A percentile compares a stretch with the other conserved stretches of the same genome.
Conservation (phyloP, 805 yeast genomes). For the Saccharomycopsis amapae region DNA sequence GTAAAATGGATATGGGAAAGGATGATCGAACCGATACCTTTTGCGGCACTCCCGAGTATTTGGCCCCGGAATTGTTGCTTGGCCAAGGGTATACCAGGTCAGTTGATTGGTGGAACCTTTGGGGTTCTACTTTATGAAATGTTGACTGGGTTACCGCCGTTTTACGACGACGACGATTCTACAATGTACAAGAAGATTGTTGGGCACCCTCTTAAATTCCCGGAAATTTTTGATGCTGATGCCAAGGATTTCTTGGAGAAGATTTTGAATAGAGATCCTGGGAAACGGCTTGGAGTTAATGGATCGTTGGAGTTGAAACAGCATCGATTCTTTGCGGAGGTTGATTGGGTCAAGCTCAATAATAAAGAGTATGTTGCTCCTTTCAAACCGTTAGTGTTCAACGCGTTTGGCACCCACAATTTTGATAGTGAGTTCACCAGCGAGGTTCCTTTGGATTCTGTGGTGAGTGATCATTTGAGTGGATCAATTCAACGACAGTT, state of each 20-base stretch:
- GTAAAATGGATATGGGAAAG: slow-evolving; percentile 88
- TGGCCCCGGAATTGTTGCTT: slow-evolving; percentile 87
- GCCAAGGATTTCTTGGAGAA: slow-evolving; percentile 69
- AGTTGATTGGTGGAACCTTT: slow-evolving; percentile 98
- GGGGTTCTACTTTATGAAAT: slow-evolving; percentile 93
- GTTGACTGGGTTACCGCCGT: slow-evolving; percentile 96
- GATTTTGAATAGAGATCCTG: slow-evolving; percentile 58
- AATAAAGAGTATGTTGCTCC: slow-evolving; percentile 83
- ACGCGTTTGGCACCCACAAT: slow-evolving; percentile 83
- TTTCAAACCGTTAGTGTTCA: slow-evolving; percentile 83
- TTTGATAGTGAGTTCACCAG: slow-evolving; percentile 87
- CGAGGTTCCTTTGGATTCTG: slow-evolving; percentile 91
- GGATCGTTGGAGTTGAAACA: slow-evolving; percentile 73
- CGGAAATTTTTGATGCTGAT: slow-evolving; percentile 68
- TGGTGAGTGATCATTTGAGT: slow-evolving; percentile 84
- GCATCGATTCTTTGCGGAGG: slow-evolving; percentile 69
- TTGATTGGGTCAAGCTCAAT: slow-evolving; percentile 70
- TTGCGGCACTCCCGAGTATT: slow-evolving; percentile 97
- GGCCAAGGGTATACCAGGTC: slow-evolving; percentile 93
- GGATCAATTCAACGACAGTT: slow-evolving; percentile 94
- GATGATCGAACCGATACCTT: slow-evolving; percentile 86
- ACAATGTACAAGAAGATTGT: slow-evolving; percentile 90
- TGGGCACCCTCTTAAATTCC: slow-evolving; percentile 83
- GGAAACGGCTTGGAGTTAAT: slow-evolving; percentile 58
- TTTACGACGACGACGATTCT: slow-evolving; percentile 87